phyloP scores from a whole-genome alignment of 1,284 basidiomycete genomes.

The Marasmius sp. region DNA sequence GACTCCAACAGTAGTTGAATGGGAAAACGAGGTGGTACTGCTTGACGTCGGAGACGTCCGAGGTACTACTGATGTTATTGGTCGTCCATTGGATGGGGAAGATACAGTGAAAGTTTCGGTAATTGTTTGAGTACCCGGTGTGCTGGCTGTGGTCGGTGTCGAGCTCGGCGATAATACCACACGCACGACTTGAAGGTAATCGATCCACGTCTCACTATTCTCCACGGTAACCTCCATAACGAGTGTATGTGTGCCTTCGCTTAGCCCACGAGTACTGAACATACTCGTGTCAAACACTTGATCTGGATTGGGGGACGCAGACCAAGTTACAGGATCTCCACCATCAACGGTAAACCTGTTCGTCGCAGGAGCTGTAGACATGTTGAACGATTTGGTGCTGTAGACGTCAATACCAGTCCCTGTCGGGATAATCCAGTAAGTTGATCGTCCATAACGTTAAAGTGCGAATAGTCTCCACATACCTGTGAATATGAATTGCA shows the following conservation, averaged over 20 bases:
- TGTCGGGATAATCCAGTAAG: neutral
- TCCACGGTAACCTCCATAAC: neutral
- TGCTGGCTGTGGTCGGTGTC: neutral
- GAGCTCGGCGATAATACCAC: neutral
- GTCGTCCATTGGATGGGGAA: too few relatives aligned
- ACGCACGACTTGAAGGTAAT: neutral
- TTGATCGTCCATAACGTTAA: neutral
- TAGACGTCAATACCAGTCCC: neutral
- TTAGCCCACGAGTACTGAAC: neutral
- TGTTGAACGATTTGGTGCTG: neutral
- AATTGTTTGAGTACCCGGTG: too few relatives aligned
- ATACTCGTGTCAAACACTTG: neutral
- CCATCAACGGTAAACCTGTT: neutral
- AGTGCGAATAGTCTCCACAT: neutral
- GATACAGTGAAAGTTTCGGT: too few relatives aligned
- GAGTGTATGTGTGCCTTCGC: neutral
- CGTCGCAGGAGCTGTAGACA: neutral
- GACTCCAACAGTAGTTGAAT: too few relatives aligned
- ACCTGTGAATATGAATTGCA: neutral
- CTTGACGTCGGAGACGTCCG: too few relatives aligned
- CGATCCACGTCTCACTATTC: neutral
- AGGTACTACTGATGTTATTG: too few relatives aligned
- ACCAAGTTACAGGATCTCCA: neutral
- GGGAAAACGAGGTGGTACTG: too few relatives aligned
- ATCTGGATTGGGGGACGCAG: neutral